A percentile compares a stretch with the other conserved stretches of the same genome.
phyloP scores from a whole-genome alignment of 257 asterid species.

The Nicotiana sylvestris region DNA sequence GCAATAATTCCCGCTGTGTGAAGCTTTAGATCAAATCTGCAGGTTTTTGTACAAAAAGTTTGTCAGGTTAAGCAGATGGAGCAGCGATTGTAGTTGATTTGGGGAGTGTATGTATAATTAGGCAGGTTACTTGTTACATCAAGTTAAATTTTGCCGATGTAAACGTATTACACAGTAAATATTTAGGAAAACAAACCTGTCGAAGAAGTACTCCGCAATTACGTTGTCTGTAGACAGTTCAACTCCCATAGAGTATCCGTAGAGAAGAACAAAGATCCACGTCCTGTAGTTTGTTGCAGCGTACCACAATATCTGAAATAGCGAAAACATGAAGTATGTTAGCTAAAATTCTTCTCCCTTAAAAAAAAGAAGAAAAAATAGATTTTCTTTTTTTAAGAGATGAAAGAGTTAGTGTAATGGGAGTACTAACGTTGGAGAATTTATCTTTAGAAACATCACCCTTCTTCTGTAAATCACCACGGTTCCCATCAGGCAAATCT shows the following conservation, averaged over 20 bases:
- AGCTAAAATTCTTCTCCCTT: no score
- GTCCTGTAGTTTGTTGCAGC: slow-evolving; percentile 65
- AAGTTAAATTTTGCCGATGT: no score
- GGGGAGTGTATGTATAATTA: no score
- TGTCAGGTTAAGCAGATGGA: no score
- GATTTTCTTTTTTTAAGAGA: no score
- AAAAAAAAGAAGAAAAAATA: no score
- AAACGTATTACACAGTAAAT: no score
- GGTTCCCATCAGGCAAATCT: slow-evolving; percentile 69
- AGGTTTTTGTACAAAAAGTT: background rate
- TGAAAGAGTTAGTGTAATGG: no score
- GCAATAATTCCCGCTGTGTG: slow-evolving; percentile 51
- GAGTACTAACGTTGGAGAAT: slow-evolving; percentile 36
- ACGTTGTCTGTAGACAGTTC: slow-evolving; percentile 57
- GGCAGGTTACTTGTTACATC: no score
- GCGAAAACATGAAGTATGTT: background rate
- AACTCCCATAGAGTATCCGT: slow-evolving; percentile 74
- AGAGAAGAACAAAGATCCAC: slow-evolving; percentile 57
- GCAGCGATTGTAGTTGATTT: no score
- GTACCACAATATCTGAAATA: slow-evolving; percentile 41
- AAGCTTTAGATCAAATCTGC: slow-evolving; percentile 49
- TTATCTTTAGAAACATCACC: slow-evolving; percentile 47
- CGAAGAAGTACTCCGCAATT: slow-evolving; percentile 56
- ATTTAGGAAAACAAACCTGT: slow-evolving; percentile 25
- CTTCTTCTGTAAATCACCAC: slow-evolving; percentile 38